Base-by-base conservation (phyloP, 192 early-diverging fungal genomes). In the Phlyctochytrium arcticum region DNA sequence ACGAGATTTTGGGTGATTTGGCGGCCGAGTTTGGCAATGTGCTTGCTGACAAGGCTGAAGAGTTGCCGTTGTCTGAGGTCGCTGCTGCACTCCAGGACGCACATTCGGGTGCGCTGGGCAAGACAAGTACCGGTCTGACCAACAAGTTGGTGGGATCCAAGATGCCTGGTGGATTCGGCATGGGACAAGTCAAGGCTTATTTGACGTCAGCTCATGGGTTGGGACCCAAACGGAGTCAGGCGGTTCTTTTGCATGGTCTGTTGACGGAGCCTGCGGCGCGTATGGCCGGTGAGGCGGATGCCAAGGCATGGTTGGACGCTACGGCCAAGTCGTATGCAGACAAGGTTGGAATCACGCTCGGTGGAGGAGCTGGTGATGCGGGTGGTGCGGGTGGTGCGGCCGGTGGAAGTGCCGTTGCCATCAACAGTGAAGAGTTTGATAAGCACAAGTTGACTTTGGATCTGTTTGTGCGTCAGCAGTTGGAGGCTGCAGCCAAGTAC, bases 1-100 rank as follows among this genome's bases (percentile, higher is more conserved):
- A 97, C 80, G 95, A 97, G 68, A 92, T 97, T 34, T 77, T 95
- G 57, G 95, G 95, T 72, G 95, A 97, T 70, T 72, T 97, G 36
- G 90, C 89, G 57, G 93, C 92, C 67, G 95, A 97, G 75, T 94
- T 95, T 76, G 85, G 84, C 48, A 83, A 79, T 53, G 77, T 90
- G 37, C 65, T 81, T 23, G 89, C 92, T 31, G 95, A 97, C 57
- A 94, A 93, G 76, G 82, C 92, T 57, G 95, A 97, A 65, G 95
- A 97, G 73, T 80, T 87, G 29, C 90, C 92, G 10, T 77, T 97
- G 36, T 75, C 78, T 46, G 95, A 97, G 69, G 85, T 97, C 24
- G 84, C 85, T 29, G 74, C 81, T 27, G 74, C 80, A 8, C 74
- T 97, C 36, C 73, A 81, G 36, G 74, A 81, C 27, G 54, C 65